Base-by-base conservation (phyloP, 225 moss, liverwort and hornwort genomes). In the Neckera pumila region DNA sequence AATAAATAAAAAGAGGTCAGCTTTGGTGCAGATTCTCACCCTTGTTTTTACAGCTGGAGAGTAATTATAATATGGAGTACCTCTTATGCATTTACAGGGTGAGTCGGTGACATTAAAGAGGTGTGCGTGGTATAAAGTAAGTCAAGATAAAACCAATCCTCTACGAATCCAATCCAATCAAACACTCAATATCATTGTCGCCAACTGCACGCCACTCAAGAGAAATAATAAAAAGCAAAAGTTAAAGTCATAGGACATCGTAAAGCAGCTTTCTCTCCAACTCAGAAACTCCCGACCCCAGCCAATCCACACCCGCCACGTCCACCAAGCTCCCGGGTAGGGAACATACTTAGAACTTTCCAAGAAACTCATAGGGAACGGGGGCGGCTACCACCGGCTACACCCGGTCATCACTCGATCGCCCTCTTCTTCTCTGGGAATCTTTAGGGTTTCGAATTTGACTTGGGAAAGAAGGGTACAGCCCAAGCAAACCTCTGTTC, bases 371-470 rank as follows among this genome's bases (percentile, higher is more conserved):
- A 0, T 5, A 51, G 82, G 33, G 74, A 84, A 69, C 56, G 76
- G 6, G 81, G 90, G 83, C 92, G 83, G 90, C 88, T 43, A 22
- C 7, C 36, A 86, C 92, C 60, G 92, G 89, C 65, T 60, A 21
- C 54, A 58, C 12, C 90, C 86, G 70, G 89, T 91, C 57, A 5
- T 91, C 57, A 5, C 20, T 20, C 8, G 53, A 28, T 82, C 72
- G 62, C 56, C 73, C 36, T 53, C 84, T 15, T 84, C 84, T 20
- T 84, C 8, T 47, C 17, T 30, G 21, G 14, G 59, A 53, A 59
- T 36, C 85, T 45, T 91, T 91, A 91, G 91, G 91, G 89, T 78
- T 91, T 22, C 84, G 56, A 53, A 42, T 12, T 58, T 62, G 79
- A 45, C 72, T 33, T 27, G 10, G 18, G 60, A 9, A 49, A 51